Evolutionary conservation across 78 protist species (phyloP).

Genomic region (Protostelium mycophagum): DNA sequence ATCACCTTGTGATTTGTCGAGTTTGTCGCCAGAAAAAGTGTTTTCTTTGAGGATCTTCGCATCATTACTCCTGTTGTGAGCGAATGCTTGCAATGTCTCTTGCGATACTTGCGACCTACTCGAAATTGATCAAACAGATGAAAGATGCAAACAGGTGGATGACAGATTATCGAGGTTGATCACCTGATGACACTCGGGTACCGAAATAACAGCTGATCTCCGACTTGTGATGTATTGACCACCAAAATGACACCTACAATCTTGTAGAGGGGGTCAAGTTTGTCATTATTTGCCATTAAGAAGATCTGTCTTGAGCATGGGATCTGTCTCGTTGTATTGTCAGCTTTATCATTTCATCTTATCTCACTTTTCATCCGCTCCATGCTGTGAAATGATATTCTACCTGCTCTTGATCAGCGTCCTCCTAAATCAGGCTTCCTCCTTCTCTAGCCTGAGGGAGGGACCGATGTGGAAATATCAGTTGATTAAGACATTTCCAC

Average conservation of each 20-base stretch:
- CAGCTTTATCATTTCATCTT: too few relatives aligned
- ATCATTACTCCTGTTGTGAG: constrained; percentile 31
- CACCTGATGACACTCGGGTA: constrained; percentile 52
- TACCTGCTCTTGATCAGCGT: too few relatives aligned
- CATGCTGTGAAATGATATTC: too few relatives aligned
- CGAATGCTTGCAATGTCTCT: constrained; percentile 26
- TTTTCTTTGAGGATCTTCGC: constrained; percentile 36
- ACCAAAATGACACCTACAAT: constrained; percentile 55
- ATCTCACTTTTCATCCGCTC: too few relatives aligned
- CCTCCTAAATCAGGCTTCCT: too few relatives aligned
- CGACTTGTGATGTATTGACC: constrained; percentile 58
- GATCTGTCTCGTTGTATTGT: too few relatives aligned
- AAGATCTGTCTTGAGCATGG: too few relatives aligned
- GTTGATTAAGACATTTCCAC: background rate
- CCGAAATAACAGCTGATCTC: constrained; percentile 50
- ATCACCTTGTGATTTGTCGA: background rate
- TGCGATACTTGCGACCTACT: constrained; percentile 37
- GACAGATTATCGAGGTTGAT: constrained; percentile 15
- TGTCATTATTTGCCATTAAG: too few relatives aligned
- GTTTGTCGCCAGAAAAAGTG: background rate
- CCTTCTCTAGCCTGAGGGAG: too few relatives aligned
- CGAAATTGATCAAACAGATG: constrained; percentile 35
- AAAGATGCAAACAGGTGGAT: constrained; percentile 38
- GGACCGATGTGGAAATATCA: background rate
- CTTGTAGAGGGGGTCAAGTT: background rate